These are phyloP conservation scores for Globisporangium polare DNA, from an alignment of 352 stramenopile species.

Conservation along the genomic window DNA sequence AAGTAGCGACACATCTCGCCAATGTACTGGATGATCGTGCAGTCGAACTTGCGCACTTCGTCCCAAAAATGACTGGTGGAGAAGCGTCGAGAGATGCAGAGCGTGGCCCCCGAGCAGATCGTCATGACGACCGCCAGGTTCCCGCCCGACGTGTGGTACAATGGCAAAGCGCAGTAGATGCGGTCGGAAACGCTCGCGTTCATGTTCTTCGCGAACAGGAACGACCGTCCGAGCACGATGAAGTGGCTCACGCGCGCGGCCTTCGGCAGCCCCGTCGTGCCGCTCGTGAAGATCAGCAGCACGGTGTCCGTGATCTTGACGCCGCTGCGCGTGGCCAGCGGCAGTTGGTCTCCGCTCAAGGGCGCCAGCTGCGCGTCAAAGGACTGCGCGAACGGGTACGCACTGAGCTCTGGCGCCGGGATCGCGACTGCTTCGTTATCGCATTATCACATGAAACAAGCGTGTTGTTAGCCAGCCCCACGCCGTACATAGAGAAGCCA, in stretches of 20 bases:
- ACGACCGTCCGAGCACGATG: constrained; percentile 56
- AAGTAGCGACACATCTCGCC: constrained; percentile 89
- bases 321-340: constrained; percentile 20
- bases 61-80: constrained; percentile 71
- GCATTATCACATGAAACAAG: too few species aligned
- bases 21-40: constrained; percentile 89
- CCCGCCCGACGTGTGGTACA: constrained; percentile 83
- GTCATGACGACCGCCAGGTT: constrained; percentile 79
- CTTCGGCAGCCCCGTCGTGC: constrained; percentile 49
- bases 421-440: constrained; percentile 17
- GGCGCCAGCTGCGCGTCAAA: constrained; percentile 36
- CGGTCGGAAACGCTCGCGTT: constrained; percentile 48
- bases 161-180: constrained; percentile 74
- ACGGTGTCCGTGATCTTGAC: constrained; percentile 53
- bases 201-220: constrained; percentile 50
- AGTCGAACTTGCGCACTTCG: constrained; percentile 64
- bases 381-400: constrained; percentile 35
- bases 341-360: constrained; percentile 25
- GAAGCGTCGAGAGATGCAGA: constrained; percentile 76
- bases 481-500: neutral
- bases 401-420: constrained; percentile 4
- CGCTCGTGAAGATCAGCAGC: constrained; percentile 49
- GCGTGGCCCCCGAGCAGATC: constrained; percentile 64
- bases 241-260: constrained; percentile 72
- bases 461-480: neutral